phyloP scores from a whole-genome alignment of 768 basidiomycete genomes.

The Rhizopogon sp. region DNA sequence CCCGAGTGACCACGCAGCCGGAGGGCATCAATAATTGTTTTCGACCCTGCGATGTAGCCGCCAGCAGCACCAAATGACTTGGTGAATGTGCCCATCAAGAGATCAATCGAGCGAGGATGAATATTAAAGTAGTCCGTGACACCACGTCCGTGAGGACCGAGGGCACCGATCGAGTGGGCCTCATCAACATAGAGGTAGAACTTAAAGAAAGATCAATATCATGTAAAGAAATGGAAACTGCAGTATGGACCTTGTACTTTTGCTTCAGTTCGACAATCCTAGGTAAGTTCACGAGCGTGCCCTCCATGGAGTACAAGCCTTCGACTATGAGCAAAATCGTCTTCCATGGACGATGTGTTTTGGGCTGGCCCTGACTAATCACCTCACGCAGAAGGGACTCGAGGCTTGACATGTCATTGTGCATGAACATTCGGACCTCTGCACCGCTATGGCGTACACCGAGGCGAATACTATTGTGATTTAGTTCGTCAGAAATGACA shows the following conservation, averaged over 20 bases:
- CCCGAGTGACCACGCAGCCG: constrained; percentile 79
- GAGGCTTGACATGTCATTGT: constrained; percentile 86
- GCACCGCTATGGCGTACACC: constrained; percentile 89
- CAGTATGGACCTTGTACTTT: constrained; percentile 77
- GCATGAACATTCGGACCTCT: constrained; percentile 89
- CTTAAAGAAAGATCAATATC: constrained; percentile 47
- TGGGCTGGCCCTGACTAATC: constrained; percentile 96
- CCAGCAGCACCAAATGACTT: constrained; percentile 93
- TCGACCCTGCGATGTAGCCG: constrained; percentile 89
- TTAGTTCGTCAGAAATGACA: constrained; percentile 95
- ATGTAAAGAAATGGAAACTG: constrained; percentile 7
- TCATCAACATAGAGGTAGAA: constrained; percentile 97
- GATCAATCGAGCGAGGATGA: constrained; percentile 75
- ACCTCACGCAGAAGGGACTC: constrained; percentile 81
- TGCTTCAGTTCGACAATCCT: constrained; percentile 80
- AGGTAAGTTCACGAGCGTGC: constrained; percentile 84
- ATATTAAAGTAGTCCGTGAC: constrained; percentile 92
- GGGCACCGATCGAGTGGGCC: constrained; percentile 94
- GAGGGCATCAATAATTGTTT: constrained; percentile 73
- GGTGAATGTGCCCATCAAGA: constrained; percentile 99
- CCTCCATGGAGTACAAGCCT: constrained; percentile 98
- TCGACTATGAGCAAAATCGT: constrained; percentile 95
- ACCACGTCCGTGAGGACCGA: constrained; percentile 92
- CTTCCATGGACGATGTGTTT: constrained; percentile 99
- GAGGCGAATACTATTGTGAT: constrained; percentile 93